phyloP scores from a whole-genome alignment of 163 green algal genomes.

The Scenedesmus sp. region DNA sequence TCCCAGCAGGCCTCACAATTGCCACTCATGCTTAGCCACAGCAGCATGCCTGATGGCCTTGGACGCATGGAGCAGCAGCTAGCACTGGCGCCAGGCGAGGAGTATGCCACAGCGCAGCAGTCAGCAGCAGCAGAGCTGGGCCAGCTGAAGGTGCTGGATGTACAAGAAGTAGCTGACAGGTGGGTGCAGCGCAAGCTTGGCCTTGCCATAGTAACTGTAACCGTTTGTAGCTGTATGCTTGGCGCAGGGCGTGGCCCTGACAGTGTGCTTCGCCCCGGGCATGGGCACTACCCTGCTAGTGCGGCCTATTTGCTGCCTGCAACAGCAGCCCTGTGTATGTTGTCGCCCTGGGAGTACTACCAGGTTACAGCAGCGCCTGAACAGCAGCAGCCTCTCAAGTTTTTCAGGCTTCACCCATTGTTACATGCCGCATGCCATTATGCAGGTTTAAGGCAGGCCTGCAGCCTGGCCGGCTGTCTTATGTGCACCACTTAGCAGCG shows the following conservation, averaged over 20 bases:
- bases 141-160: constrained; percentile 29
- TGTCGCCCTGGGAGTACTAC: too few relatives aligned
- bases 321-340: too few relatives aligned
- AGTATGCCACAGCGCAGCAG: constrained; percentile 11
- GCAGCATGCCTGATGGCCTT: neutral
- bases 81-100: neutral
- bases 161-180: constrained; percentile 12
- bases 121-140: constrained; percentile 16
- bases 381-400: neutral
- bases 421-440: neutral
- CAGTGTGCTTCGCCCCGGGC: neutral
- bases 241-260: neutral
- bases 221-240: too few relatives aligned
- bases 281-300: too few relatives aligned
- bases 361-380: too few relatives aligned
- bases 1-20: too few relatives aligned
- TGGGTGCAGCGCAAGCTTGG: neutral
- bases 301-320: too few relatives aligned
- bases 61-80: neutral
- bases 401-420: too few relatives aligned
- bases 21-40: neutral
- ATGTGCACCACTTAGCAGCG: constrained; percentile 6
- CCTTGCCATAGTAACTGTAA: too few relatives aligned
- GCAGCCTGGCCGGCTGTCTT: neutral
- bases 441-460: constrained; percentile 14